Base-by-base conservation (phyloP, 345 rosid genomes). In the Hibiscus tridactylites region DNA sequence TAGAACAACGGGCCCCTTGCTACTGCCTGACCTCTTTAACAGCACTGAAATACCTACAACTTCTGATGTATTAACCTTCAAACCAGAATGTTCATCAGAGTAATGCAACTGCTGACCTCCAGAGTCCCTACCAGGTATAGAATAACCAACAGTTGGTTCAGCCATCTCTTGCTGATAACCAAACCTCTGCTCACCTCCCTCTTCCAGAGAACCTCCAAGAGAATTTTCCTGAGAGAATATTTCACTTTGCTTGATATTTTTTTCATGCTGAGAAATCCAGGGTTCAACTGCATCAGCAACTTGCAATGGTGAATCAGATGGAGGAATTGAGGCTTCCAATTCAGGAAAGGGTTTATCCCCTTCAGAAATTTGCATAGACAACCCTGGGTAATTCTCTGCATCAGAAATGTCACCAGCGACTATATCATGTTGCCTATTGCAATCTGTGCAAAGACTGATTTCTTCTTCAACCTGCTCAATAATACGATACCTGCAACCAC, bases 1-100 rank as follows among this genome's bases (percentile, higher is more conserved):
- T 75, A 80, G 88, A 79, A 81, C 57, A 72, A 86, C 81, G 77
- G 83, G 89, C 71, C 93, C 90, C 81, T 90, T 90, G 81, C 76
- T 81, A 81, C 96, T 90, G 81, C 83, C 83, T 47, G 98, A 89
- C 85, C 96, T 83, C 80, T 83, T 89, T 64, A 95, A 83, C 81
- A 90, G 83, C 74, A 92, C 76, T 71, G 96, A 85, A 75, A 88
- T 81, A 47, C 86, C 87, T 8, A 88, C 85, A 78, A 81, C 87
- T 79, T 83, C 96, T 56, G 83, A 76, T 65, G 71, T 42, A n/a
- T 76, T 84, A 80, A 73, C 74, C 68, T 82, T 84, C 61, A 57
- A 54, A 75, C 78, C 77, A 33, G 44, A 61, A 79, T 71, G 70
- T 57, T 78, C 77, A 61, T 58, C 78, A 68, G 76, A 73, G 46